Evolutionary conservation across 305 asterid genomes (phyloP).

Genomic region (Plantago coronopus): DNA sequence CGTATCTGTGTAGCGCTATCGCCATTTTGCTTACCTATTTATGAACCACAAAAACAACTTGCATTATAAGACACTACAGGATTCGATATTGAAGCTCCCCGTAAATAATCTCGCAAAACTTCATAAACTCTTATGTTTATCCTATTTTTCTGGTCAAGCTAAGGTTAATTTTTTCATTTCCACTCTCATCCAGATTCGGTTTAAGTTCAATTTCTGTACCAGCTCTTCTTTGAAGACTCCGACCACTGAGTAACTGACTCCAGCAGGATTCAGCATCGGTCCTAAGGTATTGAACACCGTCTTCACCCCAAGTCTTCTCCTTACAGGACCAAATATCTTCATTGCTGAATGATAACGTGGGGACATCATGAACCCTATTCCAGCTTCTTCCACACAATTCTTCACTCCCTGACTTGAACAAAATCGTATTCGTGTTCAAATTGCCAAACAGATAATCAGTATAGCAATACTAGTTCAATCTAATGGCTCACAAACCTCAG

Average conservation of each 20-base stretch:
- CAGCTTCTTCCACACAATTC: slow-evolving; percentile 46
- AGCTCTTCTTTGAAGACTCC: slow-evolving; percentile 51
- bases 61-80: too few relatives aligned
- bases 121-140: background rate
- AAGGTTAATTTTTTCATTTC: too few relatives aligned
- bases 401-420: slow-evolving; percentile 50
- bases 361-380: slow-evolving; percentile 65
- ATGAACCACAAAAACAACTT: too few relatives aligned
- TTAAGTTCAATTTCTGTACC: slow-evolving; percentile 22
- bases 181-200: too few relatives aligned
- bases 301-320: slow-evolving; percentile 51
- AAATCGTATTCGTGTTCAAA: background rate
- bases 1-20: slow-evolving; percentile 52
- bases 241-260: slow-evolving; percentile 49
- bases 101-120: too few relatives aligned
- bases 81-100: too few relatives aligned
- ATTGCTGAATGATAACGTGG: slow-evolving; percentile 60
- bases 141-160: too few relatives aligned
- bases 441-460: too few relatives aligned
- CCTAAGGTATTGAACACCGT: slow-evolving; percentile 54
- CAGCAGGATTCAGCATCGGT: slow-evolving; percentile 53
- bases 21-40: slow-evolving; percentile 53
- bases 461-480: background rate
- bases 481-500: slow-evolving; percentile 46
- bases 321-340: slow-evolving; percentile 54